These are phyloP conservation scores for Hypoxylon sp. DNA, from an alignment of 2,329 filamentous ascomycete genomes.

Conservation along the genomic window DNA sequence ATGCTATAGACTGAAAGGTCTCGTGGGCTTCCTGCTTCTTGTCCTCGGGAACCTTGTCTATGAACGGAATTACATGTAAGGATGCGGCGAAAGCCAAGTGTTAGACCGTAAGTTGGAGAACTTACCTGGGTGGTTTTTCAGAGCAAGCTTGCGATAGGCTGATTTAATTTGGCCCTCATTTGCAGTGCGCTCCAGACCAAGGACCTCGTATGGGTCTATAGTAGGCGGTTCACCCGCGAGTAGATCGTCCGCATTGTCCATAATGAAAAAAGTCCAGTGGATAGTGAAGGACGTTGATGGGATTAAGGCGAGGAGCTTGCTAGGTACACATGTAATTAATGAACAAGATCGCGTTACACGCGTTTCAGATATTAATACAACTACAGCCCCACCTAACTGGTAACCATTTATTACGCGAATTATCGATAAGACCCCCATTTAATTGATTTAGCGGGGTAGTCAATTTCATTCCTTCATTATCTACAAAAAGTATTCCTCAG, in stretches of 20 bases:
- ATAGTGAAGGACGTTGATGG: conserved; percentile 23
- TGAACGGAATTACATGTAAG: conserved; percentile 18
- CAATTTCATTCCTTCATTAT: conserved; percentile 5
- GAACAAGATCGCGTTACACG: conserved; percentile 42
- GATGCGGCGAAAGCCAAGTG: neutral
- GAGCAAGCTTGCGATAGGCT: conserved; percentile 90
- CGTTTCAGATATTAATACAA: conserved; percentile 26
- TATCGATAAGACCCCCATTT: conserved; percentile 39
- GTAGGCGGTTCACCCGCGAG: conserved; percentile 71
- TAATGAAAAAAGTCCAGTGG: conserved; percentile 52
- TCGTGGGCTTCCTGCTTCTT: conserved; percentile 81
- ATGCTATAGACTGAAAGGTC: conserved; percentile 90
- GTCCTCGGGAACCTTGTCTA: conserved; percentile 82
- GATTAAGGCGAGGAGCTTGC: conserved; percentile 25
- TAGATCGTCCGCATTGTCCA: conserved; percentile 68
- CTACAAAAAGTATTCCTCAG: neutral
- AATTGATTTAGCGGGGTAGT: conserved; percentile 33
- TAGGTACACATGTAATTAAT: conserved; percentile 16
- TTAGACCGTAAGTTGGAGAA: neutral
- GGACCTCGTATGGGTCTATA: conserved; percentile 84
- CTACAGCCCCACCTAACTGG: too few relatives aligned
- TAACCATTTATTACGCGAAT: conserved; percentile 11
- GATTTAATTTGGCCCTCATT: conserved; percentile 86
- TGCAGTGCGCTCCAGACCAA: conserved; percentile 79
- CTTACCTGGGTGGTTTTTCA: conserved; percentile 88